A percentile compares a stretch with the other conserved stretches of the same genome.
phyloP scores from a whole-genome alignment of 805 yeast genomes.

The Nakazawaea wickerhamii region DNA sequence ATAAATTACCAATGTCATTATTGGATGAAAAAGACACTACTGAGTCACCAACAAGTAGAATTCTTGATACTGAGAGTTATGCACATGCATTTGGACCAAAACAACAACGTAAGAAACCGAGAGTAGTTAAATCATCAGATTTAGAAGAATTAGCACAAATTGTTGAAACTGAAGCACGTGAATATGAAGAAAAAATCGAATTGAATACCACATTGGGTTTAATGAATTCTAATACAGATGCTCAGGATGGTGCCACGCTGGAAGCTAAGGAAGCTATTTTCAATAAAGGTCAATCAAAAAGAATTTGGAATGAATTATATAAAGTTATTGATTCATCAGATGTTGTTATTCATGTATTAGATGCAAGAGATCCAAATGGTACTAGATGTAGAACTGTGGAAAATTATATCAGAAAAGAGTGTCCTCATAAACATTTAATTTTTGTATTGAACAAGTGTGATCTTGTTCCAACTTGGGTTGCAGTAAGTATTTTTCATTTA shows the following conservation, averaged over 20 bases:
- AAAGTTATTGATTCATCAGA: slow-evolving; percentile 97
- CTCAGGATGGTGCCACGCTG: slow-evolving; percentile 75
- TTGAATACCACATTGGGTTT: slow-evolving; percentile 70
- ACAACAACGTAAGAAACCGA: slow-evolving; percentile 87
- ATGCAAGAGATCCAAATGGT: slow-evolving; percentile 96
- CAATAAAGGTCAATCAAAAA: slow-evolving; percentile 94
- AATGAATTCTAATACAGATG: slow-evolving; percentile 58
- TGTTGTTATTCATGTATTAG: slow-evolving; percentile 92
- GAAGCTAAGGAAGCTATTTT: slow-evolving; percentile 95
- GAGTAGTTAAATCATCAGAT: slow-evolving; percentile 63
- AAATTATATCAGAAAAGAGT: slow-evolving; percentile 86
- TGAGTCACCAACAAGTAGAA: slow-evolving; percentile 72
- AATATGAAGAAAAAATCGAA: slow-evolving; percentile 71
- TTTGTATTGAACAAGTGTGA: slow-evolving; percentile 96
- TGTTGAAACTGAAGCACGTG: slow-evolving; percentile 51
- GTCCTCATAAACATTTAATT: slow-evolving; percentile 93
- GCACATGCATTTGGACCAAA: slow-evolving; percentile 88
- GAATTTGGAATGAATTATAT: slow-evolving; percentile 97
- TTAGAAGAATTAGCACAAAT: slow-evolving; percentile 70
- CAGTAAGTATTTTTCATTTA: slow-evolving; percentile 64
- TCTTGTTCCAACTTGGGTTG: slow-evolving; percentile 98
- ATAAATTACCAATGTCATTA: slow-evolving; percentile 92
- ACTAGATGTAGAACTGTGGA: slow-evolving; percentile 93
- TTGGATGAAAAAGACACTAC: slow-evolving; percentile 79
- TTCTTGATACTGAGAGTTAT: slow-evolving; percentile 85